Percentiles rank a stretch among this genome's conserved stretches.
Conservation (phyloP, 2,329 filamentous ascomycete genomes). For the Exophiala sp. region DNA sequence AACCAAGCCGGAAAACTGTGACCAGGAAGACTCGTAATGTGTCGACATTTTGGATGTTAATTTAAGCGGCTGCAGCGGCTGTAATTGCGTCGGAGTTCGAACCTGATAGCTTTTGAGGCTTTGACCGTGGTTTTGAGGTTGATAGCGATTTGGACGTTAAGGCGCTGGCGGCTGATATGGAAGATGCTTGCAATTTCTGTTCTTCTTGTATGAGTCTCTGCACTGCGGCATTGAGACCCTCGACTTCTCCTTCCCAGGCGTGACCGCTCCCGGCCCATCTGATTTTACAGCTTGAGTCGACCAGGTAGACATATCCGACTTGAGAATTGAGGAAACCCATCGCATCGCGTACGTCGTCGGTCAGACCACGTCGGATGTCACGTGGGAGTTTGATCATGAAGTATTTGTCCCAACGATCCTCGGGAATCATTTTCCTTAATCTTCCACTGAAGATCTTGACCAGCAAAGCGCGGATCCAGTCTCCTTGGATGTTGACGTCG, state of each 20-base stretch:
- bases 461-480: constrained; percentile 61
- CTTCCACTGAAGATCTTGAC: constrained; percentile 52
- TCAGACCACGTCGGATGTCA: constrained; percentile 47
- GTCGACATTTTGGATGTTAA: not conserved
- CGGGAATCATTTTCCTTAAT: constrained; percentile 46
- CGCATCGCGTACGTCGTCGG: constrained; percentile 54
- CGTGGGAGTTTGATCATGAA: constrained; percentile 51
- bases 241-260: constrained; percentile 40
- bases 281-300: constrained; percentile 84
- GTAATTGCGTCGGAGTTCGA: constrained; percentile 3
- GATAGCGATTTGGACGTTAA: not conserved
- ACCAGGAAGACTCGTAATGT: constrained; percentile 7
- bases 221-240: constrained; percentile 42
- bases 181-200: constrained; percentile 26
- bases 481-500: constrained; percentile 86
- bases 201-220: constrained; percentile 42
- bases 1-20: constrained; percentile 21
- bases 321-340: constrained; percentile 77
- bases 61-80: constrained; percentile 5
- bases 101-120: not conserved
- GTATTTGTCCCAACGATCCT: constrained; percentile 55
- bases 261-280: constrained; percentile 80
- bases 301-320: constrained; percentile 88
- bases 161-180: not conserved
- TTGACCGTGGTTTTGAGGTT: not conserved